Conservation (phyloP, 495 filamentous ascomycete genomes). For the Opeltia flavorubescens region DNA sequence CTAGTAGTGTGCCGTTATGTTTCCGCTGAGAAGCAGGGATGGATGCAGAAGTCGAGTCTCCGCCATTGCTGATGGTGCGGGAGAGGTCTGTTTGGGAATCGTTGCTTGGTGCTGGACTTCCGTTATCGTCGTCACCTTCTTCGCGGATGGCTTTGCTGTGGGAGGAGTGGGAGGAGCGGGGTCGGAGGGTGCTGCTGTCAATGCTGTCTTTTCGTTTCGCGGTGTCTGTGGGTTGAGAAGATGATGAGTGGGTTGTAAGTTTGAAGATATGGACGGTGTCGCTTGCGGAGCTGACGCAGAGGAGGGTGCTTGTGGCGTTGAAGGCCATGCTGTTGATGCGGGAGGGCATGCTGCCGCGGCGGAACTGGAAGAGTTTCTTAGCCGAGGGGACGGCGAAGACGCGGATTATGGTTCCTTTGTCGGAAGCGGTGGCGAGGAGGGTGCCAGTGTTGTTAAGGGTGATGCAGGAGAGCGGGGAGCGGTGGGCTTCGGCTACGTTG, state of each 20-base stretch:
- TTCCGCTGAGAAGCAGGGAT: constrained; percentile 28
- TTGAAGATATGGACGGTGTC: constrained; percentile 98
- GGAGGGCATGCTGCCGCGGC: constrained; percentile 83
- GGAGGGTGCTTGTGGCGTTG: constrained; percentile 80
- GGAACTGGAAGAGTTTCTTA: constrained; percentile 88
- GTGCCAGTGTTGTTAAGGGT: constrained; percentile 86
- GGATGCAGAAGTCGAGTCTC: constrained; percentile 14
- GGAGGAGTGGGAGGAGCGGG: constrained; percentile 1
- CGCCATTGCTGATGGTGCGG: constrained; percentile 20
- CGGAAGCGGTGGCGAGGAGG: constrained; percentile 85
- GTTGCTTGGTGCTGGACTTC: constrained; percentile 26
- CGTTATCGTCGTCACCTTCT: constrained; percentile 13
- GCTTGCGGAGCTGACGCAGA: constrained; percentile 88
- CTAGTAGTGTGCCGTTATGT: constrained; percentile 58
- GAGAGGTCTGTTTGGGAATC: constrained; percentile 20
- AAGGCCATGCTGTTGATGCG: constrained; percentile 99
- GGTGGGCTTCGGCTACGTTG: constrained; percentile 85
- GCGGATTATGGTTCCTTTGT: constrained; percentile 93
- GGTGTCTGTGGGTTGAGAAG: constrained; percentile 2
- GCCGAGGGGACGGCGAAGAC: constrained; percentile 83
- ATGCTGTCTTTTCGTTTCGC: not conserved
- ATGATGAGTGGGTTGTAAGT: constrained; percentile 32
- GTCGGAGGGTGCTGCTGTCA: not conserved
- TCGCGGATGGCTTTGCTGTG: not conserved
- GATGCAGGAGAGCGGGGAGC: constrained; percentile 79